These are phyloP conservation scores for Lycium ferocissimum DNA, from an alignment of 257 asterid genomes.

Conservation along the genomic window DNA sequence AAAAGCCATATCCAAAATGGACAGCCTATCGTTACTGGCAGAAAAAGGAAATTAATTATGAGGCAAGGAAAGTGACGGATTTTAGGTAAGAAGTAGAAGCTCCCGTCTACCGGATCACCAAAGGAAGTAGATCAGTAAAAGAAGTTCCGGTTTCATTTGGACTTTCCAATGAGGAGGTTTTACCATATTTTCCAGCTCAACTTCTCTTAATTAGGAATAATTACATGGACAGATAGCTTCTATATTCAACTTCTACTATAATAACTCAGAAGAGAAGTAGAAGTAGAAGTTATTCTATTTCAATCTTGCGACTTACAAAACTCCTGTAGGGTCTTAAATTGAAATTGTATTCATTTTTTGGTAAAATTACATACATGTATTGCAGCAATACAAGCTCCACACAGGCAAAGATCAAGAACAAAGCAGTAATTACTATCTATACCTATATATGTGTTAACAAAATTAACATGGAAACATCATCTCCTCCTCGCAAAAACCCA, in stretches of 20 bases:
- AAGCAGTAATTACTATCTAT: background rate
- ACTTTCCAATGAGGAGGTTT: background rate
- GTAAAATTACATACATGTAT: no score
- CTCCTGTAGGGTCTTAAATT: background rate
- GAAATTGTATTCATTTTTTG: background rate
- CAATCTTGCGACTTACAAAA: background rate
- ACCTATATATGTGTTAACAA: background rate
- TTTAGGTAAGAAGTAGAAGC: background rate
- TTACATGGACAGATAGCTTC: background rate
- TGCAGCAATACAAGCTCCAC: background rate
- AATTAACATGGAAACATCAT: background rate
- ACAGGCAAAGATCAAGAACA: background rate
- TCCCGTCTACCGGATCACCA: background rate
- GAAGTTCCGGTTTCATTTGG: background rate
- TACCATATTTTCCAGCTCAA: background rate
- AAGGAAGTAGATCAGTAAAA: background rate
- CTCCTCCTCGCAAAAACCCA: background rate
- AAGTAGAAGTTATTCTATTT: no score
- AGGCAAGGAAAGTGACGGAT: background rate
- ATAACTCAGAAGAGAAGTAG: no score
- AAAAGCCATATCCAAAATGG: conserved; percentile 6
- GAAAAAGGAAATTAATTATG: conserved; percentile 1
- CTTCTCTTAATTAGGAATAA: background rate
- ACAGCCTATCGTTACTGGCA: background rate
- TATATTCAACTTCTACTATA: background rate